Evolutionary conservation across 495 filamentous ascomycete genomes (phyloP).

Genomic region (Beverwykella pulmonaria): DNA sequence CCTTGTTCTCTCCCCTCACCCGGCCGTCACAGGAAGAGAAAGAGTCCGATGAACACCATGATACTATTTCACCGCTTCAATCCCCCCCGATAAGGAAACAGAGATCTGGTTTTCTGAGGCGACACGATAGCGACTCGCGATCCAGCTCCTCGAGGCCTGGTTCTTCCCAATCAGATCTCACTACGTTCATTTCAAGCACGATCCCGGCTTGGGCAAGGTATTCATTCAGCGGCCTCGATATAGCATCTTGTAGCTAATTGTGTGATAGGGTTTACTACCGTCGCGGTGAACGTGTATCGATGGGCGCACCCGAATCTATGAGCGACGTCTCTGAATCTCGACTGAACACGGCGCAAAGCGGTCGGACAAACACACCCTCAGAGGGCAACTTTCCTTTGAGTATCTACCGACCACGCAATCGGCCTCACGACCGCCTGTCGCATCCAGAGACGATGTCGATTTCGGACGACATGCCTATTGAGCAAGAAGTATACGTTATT

Average conservation of each 20-base stretch:
- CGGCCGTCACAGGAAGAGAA: constrained; percentile 26
- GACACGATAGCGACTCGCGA: constrained; percentile 33
- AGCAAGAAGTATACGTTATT: constrained; percentile 34
- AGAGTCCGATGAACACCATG: constrained; percentile 44
- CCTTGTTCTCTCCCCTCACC: constrained; percentile 36
- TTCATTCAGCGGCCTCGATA: background rate
- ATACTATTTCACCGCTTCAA: constrained; percentile 45
- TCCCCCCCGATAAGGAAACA: constrained; percentile 42
- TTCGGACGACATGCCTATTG: constrained; percentile 13
- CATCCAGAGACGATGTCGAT: constrained; percentile 31
- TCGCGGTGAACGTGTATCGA: constrained; percentile 41
- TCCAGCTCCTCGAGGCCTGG: constrained; percentile 49
- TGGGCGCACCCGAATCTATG: constrained; percentile 33
- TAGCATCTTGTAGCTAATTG: constrained; percentile 32
- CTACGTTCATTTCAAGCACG: constrained; percentile 58
- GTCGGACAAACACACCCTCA: constrained; percentile 38
- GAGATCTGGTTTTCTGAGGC: constrained; percentile 43
- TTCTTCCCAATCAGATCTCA: constrained; percentile 40
- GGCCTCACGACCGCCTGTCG: constrained; percentile 30
- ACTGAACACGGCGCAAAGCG: constrained; percentile 34
- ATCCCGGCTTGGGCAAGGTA: constrained; percentile 69
- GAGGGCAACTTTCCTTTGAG: constrained; percentile 45
- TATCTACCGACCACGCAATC: constrained; percentile 47
- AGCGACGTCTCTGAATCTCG: constrained; percentile 30
- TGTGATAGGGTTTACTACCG: constrained; percentile 38